Evolutionary conservation across 2,329 filamentous ascomycete genomes (phyloP).

Genomic region (Xylaria sp.): DNA sequence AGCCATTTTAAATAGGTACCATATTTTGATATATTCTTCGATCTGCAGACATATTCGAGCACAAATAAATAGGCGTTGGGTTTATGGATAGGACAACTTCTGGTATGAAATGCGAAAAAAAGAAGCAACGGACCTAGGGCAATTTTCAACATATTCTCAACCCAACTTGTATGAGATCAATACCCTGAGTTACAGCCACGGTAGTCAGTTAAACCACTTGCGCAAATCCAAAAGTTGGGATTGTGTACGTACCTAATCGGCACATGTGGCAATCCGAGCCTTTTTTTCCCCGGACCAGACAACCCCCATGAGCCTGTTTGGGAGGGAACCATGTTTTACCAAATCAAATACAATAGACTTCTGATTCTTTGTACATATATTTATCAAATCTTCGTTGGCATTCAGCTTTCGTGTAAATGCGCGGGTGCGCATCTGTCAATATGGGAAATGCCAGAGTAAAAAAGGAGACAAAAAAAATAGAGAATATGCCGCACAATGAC

Average conservation of each 20-base stretch:
- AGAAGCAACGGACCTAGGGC: background rate
- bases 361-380: slow-evolving; percentile 31
- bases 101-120: slow-evolving; percentile 15
- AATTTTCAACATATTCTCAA: slow-evolving; percentile 1
- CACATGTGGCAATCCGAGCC: background rate
- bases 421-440: background rate
- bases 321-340: slow-evolving; percentile 2
- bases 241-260: background rate
- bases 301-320: slow-evolving; percentile 8
- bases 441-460: background rate
- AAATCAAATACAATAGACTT: slow-evolving; percentile 29
- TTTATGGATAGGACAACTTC: slow-evolving; percentile 12
- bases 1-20: slow-evolving; percentile 1
- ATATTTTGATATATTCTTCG: slow-evolving; percentile 16
- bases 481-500: background rate
- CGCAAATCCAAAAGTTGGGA: background rate
- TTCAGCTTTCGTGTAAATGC: background rate
- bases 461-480: background rate
- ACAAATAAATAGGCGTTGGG: slow-evolving; percentile 24
- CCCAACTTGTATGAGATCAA: background rate
- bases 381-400: slow-evolving; percentile 19
- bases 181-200: too few species aligned
- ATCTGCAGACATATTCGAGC: slow-evolving; percentile 13
- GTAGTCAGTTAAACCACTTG: slow-evolving; percentile 4
- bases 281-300: background rate